phyloP scores from a whole-genome alignment of 1,139 yeast genomes.

The Hemisphaericaspora subhashii region DNA sequence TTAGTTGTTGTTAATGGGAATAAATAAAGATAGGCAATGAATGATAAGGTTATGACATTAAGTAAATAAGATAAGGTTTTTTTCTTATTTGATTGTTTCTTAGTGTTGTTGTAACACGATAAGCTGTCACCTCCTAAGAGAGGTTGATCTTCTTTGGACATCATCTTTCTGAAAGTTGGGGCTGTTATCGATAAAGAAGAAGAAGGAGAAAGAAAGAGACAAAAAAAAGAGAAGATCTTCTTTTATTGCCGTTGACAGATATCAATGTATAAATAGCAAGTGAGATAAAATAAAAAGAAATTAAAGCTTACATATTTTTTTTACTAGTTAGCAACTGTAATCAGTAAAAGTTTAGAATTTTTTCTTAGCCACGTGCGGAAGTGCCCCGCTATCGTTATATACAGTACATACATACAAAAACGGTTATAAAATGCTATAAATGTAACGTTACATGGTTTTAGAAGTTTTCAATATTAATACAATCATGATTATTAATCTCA shows the following conservation, averaged over 20 bases:
- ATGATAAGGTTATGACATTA: conserved; percentile 13
- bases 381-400: too few species aligned
- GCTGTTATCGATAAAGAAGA: conserved; percentile 1
- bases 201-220: not conserved
- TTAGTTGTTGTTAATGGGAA: conserved; percentile 5
- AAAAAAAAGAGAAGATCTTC: not conserved
- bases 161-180: conserved; percentile 3
- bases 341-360: too few species aligned
- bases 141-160: conserved; percentile 11
- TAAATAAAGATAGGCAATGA: conserved; percentile 14
- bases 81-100: conserved; percentile 6
- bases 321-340: too few species aligned
- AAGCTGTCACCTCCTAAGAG: conserved; percentile 15
- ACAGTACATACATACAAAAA: too few species aligned
- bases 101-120: conserved; percentile 10
- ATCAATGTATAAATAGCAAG: too few species aligned
- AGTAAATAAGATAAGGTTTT: conserved; percentile 13
- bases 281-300: too few species aligned
- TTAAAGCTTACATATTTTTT: too few species aligned
- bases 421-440: not conserved
- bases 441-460: conserved; percentile 6
- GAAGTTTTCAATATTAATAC: conserved; percentile 13
- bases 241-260: too few species aligned
- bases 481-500: conserved; percentile 14
- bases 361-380: too few species aligned